Conservation (phyloP, 2,329 filamentous ascomycete species). For the Aspergillus hortae region DNA sequence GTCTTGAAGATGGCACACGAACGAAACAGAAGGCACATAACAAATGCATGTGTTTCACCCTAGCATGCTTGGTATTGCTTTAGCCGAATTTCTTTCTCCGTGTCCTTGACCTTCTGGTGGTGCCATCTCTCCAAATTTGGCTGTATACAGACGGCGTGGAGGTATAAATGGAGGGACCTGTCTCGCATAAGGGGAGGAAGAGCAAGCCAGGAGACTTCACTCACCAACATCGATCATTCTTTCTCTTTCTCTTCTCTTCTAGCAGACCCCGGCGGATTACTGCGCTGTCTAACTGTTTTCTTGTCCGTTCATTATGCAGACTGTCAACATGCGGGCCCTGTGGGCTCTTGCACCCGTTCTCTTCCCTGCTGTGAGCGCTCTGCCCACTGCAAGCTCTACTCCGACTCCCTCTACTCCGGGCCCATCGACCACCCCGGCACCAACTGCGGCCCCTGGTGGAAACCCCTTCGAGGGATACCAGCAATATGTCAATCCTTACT, state of each 20-base stretch:
- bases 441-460: conserved; percentile 36
- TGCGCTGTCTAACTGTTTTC: neutral
- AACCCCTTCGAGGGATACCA: conserved; percentile 51
- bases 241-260: neutral
- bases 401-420: conserved; percentile 7
- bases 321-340: conserved; percentile 18
- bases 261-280: neutral
- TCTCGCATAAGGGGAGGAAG: neutral
- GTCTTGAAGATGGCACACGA: neutral
- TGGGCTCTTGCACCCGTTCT: conserved; percentile 16
- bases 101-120: conserved; percentile 13
- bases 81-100: conserved; percentile 1
- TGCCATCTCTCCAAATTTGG: neutral
- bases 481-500: conserved; percentile 52
- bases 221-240: neutral
- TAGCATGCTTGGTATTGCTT: neutral
- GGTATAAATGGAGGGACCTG: neutral
- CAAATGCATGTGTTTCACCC: neutral
- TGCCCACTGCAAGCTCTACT: conserved; percentile 17
- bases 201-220: neutral
- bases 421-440: conserved; percentile 13
- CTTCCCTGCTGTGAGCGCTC: conserved; percentile 15
- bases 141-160: neutral
- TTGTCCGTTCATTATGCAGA: conserved; percentile 5
- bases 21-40: neutral